A percentile compares a stretch with the other conserved stretches of the same genome.
phyloP scores from a whole-genome alignment of 352 stramenopile species.

The Phytophthora crassamura region DNA sequence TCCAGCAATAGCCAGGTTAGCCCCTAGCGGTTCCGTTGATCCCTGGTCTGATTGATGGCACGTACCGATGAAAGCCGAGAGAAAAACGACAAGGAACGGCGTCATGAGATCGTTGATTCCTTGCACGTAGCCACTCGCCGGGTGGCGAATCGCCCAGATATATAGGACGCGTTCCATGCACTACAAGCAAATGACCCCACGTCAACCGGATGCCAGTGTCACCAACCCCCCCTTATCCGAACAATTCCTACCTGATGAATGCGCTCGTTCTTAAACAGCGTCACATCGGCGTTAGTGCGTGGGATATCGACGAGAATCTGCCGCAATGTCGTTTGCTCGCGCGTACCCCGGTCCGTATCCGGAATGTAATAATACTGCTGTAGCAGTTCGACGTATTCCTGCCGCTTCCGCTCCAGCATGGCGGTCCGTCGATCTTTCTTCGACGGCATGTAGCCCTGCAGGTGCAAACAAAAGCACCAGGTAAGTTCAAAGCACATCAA shows the following conservation, averaged over 20 bases:
- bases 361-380: slow-evolving; percentile 98
- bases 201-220: not conserved
- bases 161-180: slow-evolving; percentile 97
- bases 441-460: slow-evolving; percentile 95
- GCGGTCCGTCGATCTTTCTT: slow-evolving; percentile 91
- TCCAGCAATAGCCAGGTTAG: slow-evolving; percentile 6
- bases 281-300: slow-evolving; percentile 95
- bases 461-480: not conserved
- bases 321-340: slow-evolving; percentile 96
- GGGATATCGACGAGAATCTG: slow-evolving; percentile 99
- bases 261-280: slow-evolving; percentile 96
- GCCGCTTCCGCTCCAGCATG: slow-evolving; percentile 94
- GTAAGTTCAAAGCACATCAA: not conserved
- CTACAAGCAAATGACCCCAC: slow-evolving; percentile 29
- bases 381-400: slow-evolving; percentile 96
- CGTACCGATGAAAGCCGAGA: slow-evolving; percentile 84
- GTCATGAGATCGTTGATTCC: slow-evolving; percentile 99
- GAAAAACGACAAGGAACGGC: slow-evolving; percentile 97
- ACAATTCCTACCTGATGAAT: slow-evolving; percentile 76
- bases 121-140: slow-evolving; percentile 98
- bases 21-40: not conserved
- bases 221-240: not conserved
- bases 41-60: not conserved
- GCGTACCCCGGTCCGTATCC: slow-evolving; percentile 92
- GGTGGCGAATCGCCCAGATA: slow-evolving; percentile 99